Evolutionary conservation across 768 basidiomycete genomes (phyloP).

Genomic region (Boletellus emodensis): DNA sequence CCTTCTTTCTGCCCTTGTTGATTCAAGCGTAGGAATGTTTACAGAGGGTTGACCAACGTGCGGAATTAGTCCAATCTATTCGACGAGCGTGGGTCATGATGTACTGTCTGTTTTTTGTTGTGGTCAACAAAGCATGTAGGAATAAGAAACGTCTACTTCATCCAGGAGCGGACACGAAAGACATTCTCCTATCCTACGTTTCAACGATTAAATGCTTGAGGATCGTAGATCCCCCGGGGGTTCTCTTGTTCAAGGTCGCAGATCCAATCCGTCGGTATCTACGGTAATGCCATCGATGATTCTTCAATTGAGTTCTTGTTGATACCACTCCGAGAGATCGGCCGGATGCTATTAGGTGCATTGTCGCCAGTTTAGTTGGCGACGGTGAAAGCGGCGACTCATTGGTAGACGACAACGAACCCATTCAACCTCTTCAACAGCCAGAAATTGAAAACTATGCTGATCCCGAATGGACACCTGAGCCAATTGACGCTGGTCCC

Average conservation of each 20-base stretch:
- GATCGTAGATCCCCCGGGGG: constrained; percentile 88
- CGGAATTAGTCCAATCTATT: constrained; percentile 68
- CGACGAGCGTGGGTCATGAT: constrained; percentile 62
- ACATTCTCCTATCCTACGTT: constrained; percentile 87
- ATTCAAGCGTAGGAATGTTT: constrained; percentile 58
- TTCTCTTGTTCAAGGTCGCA: constrained; percentile 89
- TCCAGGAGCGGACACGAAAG: constrained; percentile 92
- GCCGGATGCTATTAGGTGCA: constrained; percentile 89
- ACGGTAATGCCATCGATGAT: constrained; percentile 43
- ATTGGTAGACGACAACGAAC: constrained; percentile 80
- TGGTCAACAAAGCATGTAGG: constrained; percentile 37
- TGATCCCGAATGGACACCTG: constrained; percentile 93
- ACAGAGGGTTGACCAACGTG: constrained; percentile 75
- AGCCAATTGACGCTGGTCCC: constrained; percentile 94
- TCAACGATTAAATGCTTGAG: constrained; percentile 88
- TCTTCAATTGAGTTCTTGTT: neutral
- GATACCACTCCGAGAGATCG: constrained; percentile 54
- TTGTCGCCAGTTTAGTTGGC: constrained; percentile 87
- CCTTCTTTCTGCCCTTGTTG: neutral
- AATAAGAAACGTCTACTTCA: constrained; percentile 87
- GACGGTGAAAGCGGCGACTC: constrained; percentile 79
- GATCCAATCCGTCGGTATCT: constrained; percentile 90
- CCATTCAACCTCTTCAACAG: constrained; percentile 70
- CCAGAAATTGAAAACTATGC: constrained; percentile 79
- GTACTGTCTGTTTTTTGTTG: neutral